Conservation (phyloP, 164 flowering plant genomes). For the Protea cynaroides region DNA sequence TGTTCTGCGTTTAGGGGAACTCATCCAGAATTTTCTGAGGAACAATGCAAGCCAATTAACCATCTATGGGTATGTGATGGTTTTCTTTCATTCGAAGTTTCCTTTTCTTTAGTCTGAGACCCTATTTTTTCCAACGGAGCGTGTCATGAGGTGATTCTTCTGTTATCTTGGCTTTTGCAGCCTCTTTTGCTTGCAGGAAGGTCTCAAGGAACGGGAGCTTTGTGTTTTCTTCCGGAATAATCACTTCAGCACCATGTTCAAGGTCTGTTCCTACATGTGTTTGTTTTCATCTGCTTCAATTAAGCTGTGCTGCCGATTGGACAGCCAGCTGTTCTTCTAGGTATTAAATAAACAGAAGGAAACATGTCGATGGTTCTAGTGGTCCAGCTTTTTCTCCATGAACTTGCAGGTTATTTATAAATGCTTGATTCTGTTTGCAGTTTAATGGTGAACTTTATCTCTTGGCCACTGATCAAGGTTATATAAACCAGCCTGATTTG, state of each 20-base stretch:
- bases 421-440: constrained; percentile 35
- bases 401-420: not conserved
- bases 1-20: constrained; percentile 42
- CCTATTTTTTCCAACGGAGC: not conserved
- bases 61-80: constrained; percentile 58
- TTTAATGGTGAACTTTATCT: constrained; percentile 78
- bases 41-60: constrained; percentile 89
- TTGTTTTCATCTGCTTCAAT: not conserved
- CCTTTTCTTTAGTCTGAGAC: not conserved
- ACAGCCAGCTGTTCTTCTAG: not conserved
- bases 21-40: constrained; percentile 61
- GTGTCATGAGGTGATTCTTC: not conserved
- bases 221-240: constrained; percentile 98
- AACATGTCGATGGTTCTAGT: not conserved
- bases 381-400: not conserved
- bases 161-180: constrained; percentile 34
- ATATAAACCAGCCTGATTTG: constrained; percentile 84
- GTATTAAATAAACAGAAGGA: not conserved
- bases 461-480: constrained; percentile 94
- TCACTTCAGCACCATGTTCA: constrained; percentile 98
- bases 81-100: constrained; percentile 4
- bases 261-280: constrained; percentile 41
- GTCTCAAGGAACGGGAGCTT: constrained; percentile 82
- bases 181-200: constrained; percentile 75
- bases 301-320: not conserved